Percentiles rank a stretch among this genome's conserved stretches.
These are phyloP conservation scores for Rhodamnia rubescens DNA, from an alignment of 345 rosid species.

Conservation along the genomic window DNA sequence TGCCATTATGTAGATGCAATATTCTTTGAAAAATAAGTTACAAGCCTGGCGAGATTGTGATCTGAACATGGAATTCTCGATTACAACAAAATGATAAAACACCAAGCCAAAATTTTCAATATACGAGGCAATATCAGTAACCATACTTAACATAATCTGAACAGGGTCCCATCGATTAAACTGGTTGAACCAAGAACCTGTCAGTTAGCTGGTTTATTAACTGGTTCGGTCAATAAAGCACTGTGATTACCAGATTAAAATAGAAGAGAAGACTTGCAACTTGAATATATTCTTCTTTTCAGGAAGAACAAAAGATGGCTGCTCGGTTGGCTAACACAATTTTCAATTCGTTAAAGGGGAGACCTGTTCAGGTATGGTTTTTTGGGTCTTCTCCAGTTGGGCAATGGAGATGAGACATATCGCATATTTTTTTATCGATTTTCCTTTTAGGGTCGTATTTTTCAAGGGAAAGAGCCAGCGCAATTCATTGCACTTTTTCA, in stretches of 20 bases:
- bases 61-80: not conserved
- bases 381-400: not conserved
- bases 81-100: not conserved
- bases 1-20: not conserved
- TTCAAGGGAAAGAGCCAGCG: slow-evolving; percentile 94
- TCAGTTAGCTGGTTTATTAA: not conserved
- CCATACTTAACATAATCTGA: not conserved
- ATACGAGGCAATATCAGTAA: not conserved
- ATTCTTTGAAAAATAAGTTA: not conserved
- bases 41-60: not conserved
- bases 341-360: slow-evolving; percentile 79
- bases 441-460: slow-evolving; percentile 61
- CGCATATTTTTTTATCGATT: not conserved
- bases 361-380: slow-evolving; percentile 80
- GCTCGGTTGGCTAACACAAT: slow-evolving; percentile 57
- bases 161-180: not conserved
- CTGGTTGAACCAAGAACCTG: not conserved
- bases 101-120: not conserved
- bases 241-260: not conserved
- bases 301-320: slow-evolving; percentile 92
- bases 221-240: not conserved
- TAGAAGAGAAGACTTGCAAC: not conserved
- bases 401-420: not conserved
- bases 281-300: slow-evolving; percentile 7
- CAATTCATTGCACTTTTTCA: slow-evolving; percentile 89